Base-by-base conservation (phyloP, 768 basidiomycete species). In the Strobilomyces confusus region DNA sequence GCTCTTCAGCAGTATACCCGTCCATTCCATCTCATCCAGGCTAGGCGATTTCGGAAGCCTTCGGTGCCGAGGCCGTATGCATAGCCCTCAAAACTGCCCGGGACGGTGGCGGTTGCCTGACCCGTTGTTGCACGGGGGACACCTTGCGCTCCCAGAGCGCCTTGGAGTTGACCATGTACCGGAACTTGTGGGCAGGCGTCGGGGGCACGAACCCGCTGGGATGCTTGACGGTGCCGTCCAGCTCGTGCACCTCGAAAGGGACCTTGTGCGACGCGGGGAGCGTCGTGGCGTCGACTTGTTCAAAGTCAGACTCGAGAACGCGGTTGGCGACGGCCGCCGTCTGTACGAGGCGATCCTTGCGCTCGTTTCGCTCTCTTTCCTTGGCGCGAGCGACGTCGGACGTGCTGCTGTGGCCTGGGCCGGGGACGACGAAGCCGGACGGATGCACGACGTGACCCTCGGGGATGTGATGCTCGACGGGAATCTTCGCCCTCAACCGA, bases 171-270 rank as follows among this genome's bases (percentile, higher is more conserved):
- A 56, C 58, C 9, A 44, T 32, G 17, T 62, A 51, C 43, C 61
- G 66, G 61, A 75, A 77, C 9, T 71, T 71, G 44, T 73, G 58
- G 33, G 65, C 63, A 29, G 76, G 69, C 1, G 76, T 77, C 2
- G 76, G 76, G 2, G 75, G 75, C 11, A 71, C 67, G 57, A 76
- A 78, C 1, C 77, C 77, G 29, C 73, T 75, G 1, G 76, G 69
- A 45, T 76, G 75, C 34, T 64, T 64, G 37, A 75, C 59, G 1
- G 59, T 70, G 22, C 77, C 77, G 46, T 77, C 75, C 4, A 49
- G 52, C 23, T 68, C 64, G 30, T 64, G 58, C 0, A 76, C 66
- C 58, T 78, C 77, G 22, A 73, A 74, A 1, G 77, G 77, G 7
- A 77, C 67, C 63, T 78, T 77, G 56, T 72, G 69, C 5, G 36